These are phyloP conservation scores for Magnaporthales sp. DNA, from an alignment of 2,329 filamentous ascomycete genomes.

Conservation along the genomic window DNA sequence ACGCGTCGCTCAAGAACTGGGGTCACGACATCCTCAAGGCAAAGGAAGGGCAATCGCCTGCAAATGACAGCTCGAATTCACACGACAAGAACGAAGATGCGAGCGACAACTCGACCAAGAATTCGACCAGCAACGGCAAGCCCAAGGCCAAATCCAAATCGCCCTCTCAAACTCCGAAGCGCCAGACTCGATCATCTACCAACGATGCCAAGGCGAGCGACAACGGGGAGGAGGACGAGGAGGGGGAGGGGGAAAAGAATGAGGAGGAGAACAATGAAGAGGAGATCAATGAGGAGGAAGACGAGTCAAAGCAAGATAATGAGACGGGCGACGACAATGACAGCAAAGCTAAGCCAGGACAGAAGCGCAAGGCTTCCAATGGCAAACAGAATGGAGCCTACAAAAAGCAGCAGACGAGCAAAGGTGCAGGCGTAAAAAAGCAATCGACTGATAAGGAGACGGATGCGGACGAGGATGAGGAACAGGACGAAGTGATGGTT, in stretches of 20 bases:
- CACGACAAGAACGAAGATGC: background rate
- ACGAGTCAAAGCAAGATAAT: conserved; percentile 21
- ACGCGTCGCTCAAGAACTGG: conserved; percentile 54
- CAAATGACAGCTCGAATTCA: background rate
- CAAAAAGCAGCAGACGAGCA: conserved; percentile 7
- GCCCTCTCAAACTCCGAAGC: background rate
- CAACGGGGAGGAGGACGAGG: conserved; percentile 34
- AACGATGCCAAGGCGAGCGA: background rate
- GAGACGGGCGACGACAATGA: conserved; percentile 27
- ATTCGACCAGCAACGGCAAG: background rate
- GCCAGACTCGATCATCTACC: background rate
- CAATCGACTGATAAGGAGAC: conserved; percentile 23
- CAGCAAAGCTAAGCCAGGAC: conserved; percentile 10
- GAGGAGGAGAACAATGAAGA: conserved; percentile 25
- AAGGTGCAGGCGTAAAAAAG: conserved; percentile 23
- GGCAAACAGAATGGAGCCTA: background rate
- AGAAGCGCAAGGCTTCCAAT: background rate
- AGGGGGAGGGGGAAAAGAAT: conserved; percentile 37
- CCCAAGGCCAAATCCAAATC: background rate
- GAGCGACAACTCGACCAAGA: background rate
- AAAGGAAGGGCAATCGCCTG: conserved; percentile 2
- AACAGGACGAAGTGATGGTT: conserved; percentile 19
- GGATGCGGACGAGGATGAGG: conserved; percentile 25
- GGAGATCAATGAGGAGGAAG: conserved; percentile 27
- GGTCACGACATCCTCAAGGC: conserved; percentile 44